A percentile compares a stretch with the other conserved stretches of the same genome.
These are phyloP conservation scores for Cocos nucifera DNA, from an alignment of 176 grass and related monocot species.

Conservation along the genomic window DNA sequence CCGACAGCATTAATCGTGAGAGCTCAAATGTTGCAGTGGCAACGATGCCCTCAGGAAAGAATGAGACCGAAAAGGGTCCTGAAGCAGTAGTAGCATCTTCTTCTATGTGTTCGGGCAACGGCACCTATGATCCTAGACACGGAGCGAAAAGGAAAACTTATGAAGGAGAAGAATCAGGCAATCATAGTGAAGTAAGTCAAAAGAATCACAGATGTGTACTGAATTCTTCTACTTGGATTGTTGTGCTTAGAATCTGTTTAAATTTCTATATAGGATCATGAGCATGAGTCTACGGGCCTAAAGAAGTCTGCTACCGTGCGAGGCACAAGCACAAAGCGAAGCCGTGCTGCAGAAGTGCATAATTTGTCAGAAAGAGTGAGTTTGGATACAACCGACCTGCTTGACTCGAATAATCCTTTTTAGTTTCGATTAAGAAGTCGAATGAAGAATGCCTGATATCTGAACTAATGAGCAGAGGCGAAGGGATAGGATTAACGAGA, in stretches of 20 bases:
- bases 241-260: background rate
- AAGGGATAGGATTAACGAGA: too few species aligned
- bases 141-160: slow-evolving; percentile 24
- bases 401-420: too few species aligned
- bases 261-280: slow-evolving; percentile 1
- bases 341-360: slow-evolving; percentile 68
- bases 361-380: slow-evolving; percentile 94
- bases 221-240: too few species aligned
- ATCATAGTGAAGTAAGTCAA: slow-evolving; percentile 22
- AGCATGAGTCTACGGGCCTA: slow-evolving; percentile 40
- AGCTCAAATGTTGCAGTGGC: slow-evolving; percentile 6
- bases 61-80: slow-evolving; percentile 2
- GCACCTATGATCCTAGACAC: slow-evolving; percentile 11
- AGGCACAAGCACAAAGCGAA: slow-evolving; percentile 45
- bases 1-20: background rate
- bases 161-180: slow-evolving; percentile 29
- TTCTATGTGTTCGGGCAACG: slow-evolving; percentile 42
- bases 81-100: slow-evolving; percentile 15
- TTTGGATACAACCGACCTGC: background rate
- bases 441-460: too few species aligned
- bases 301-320: slow-evolving; percentile 22
- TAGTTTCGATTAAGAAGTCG: too few species aligned
- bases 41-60: background rate
- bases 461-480: too few species aligned
- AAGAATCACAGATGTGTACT: background rate